These are phyloP conservation scores for Fusarium goolgardi DNA, from an alignment of 2,329 filamentous ascomycete genomes.

Conservation along the genomic window DNA sequence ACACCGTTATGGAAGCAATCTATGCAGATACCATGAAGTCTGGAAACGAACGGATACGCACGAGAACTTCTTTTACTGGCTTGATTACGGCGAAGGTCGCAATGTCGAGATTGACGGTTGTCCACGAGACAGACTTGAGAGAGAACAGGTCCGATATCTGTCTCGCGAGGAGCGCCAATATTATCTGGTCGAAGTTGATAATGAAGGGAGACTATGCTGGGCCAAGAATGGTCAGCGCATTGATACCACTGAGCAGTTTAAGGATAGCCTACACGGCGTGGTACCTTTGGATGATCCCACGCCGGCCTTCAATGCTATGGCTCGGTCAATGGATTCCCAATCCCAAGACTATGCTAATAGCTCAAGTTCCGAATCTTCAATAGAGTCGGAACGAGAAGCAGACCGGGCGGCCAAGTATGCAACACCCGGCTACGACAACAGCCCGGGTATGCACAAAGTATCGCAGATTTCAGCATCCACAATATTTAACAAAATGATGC, in stretches of 20 bases:
- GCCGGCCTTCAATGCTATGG: constrained; percentile 59
- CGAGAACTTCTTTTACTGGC: constrained; percentile 95
- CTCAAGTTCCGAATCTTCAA: constrained; percentile 53
- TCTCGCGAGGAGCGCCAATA: constrained; percentile 82
- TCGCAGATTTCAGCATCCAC: constrained; percentile 77
- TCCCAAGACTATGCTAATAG: constrained; percentile 40
- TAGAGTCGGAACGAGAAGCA: constrained; percentile 64
- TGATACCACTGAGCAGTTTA: constrained; percentile 79
- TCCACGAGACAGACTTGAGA: constrained; percentile 78
- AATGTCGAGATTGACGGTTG: constrained; percentile 76
- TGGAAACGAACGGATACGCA: constrained; percentile 83
- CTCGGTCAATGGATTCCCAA: constrained; percentile 21
- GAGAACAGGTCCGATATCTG: constrained; percentile 85
- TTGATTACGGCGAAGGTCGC: constrained; percentile 83
- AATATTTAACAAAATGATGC: constrained; percentile 81
- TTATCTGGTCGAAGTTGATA: constrained; percentile 83
- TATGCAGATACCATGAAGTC: constrained; percentile 82
- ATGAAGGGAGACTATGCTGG: constrained; percentile 83
- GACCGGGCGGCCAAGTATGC: constrained; percentile 73
- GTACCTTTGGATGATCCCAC: constrained; percentile 71
- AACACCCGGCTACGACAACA: constrained; percentile 70
- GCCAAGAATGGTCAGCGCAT: constrained; percentile 83
- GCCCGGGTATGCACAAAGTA: constrained; percentile 64
- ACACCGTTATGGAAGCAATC: constrained; percentile 86
- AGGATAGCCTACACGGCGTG: constrained; percentile 82